Evolutionary conservation across 2,329 filamentous ascomycete species (phyloP).

Genomic region (Fusarium sp.): DNA sequence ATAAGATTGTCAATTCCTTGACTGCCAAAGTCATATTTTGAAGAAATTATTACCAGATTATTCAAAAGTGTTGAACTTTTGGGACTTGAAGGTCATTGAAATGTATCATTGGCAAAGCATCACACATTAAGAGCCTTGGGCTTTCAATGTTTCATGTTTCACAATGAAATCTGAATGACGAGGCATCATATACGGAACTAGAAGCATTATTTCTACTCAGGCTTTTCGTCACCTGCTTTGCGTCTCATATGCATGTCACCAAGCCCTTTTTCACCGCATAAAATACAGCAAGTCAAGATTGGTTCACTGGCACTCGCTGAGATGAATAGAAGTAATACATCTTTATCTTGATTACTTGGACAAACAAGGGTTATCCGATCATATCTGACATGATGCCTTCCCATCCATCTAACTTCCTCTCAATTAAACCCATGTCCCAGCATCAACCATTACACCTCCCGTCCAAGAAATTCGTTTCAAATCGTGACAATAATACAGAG

Average conservation of each 20-base stretch:
- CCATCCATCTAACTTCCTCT: conserved; percentile 44
- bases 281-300: not conserved
- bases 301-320: not conserved
- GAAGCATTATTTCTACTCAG: not conserved
- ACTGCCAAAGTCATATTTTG: no score
- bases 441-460: conserved; percentile 50
- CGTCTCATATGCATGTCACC: not conserved
- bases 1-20: no score
- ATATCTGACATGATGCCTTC: conserved; percentile 46
- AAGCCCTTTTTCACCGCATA: not conserved
- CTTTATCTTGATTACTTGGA: conserved; percentile 31
- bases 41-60: no score
- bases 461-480: conserved; percentile 53
- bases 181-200: not conserved
- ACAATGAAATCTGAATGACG: not conserved
- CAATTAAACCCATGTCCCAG: conserved; percentile 50
- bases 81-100: no score
- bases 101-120: no score
- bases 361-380: conserved; percentile 38
- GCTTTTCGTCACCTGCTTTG: not conserved
- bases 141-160: no score
- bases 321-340: conserved; percentile 11
- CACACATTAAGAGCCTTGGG: no score
- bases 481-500: conserved; percentile 50
- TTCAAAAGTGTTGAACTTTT: no score